Percentiles rank a stretch among this genome's conserved stretches.
Conservation (phyloP, 768 basidiomycete species). For the Lanmaoa rubissima region DNA sequence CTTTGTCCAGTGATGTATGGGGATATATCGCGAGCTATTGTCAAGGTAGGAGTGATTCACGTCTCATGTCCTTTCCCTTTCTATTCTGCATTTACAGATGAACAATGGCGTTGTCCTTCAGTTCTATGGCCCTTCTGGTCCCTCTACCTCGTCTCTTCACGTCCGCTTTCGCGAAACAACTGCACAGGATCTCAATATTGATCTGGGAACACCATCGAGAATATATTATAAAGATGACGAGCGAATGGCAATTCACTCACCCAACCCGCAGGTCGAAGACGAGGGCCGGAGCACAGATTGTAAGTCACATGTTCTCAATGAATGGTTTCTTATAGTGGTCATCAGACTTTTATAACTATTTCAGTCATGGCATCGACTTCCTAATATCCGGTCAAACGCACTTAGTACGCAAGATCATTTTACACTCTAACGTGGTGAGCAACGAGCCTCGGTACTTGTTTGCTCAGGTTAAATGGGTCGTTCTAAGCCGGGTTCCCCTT, state of each 20-base stretch:
- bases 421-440: slow-evolving; percentile 85
- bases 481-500: slow-evolving; percentile 75
- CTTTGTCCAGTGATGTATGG: no score
- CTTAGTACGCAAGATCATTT: slow-evolving; percentile 76
- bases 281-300: slow-evolving; percentile 52
- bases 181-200: slow-evolving; percentile 75
- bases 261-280: slow-evolving; percentile 39
- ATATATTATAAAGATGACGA: slow-evolving; percentile 88
- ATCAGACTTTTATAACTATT: slow-evolving; percentile 90
- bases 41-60: no score
- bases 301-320: slow-evolving; percentile 24
- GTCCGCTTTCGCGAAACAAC: slow-evolving; percentile 73
- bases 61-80: no score
- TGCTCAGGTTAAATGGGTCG: neutral
- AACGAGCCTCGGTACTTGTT: neutral
- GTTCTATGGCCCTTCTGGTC: slow-evolving; percentile 56
- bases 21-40: no score
- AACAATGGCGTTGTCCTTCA: slow-evolving; percentile 70
- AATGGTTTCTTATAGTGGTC: slow-evolving; percentile 5
- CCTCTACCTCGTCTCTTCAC: slow-evolving; percentile 42
- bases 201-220: slow-evolving; percentile 75
- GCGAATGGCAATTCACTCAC: slow-evolving; percentile 80
- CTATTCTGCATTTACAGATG: slow-evolving; percentile 41
- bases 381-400: slow-evolving; percentile 72
- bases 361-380: slow-evolving; percentile 88